phyloP scores from a whole-genome alignment of 2,329 filamentous ascomycete species.

The Zalaria sp. region DNA sequence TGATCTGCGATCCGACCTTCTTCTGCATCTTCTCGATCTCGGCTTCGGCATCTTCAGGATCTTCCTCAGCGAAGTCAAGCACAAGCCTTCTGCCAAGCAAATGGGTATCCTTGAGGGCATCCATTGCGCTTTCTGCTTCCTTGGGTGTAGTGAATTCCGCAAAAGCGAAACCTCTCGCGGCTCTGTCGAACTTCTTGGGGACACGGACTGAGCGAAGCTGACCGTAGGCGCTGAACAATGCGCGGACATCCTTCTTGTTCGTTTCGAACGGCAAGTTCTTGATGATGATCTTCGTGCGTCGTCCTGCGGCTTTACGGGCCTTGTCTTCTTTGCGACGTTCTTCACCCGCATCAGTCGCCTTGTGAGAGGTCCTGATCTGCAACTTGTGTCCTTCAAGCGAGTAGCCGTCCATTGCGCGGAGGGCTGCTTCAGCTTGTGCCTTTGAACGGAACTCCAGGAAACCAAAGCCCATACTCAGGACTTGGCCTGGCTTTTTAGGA shows the following conservation, averaged over 20 bases:
- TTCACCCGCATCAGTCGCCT: conserved; percentile 73
- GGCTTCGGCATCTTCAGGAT: conserved; percentile 82
- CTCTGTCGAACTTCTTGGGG: conserved; percentile 85
- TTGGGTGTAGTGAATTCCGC: conserved; percentile 85
- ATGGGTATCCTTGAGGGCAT: conserved; percentile 84
- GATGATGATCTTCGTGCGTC: conserved; percentile 85
- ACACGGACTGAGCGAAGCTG: conserved; percentile 84
- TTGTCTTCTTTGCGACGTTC: conserved; percentile 71
- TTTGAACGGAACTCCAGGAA: conserved; percentile 81
- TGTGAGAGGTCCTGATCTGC: conserved; percentile 74
- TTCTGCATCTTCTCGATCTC: conserved; percentile 95
- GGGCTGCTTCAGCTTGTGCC: conserved; percentile 62
- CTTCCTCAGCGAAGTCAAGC: conserved; percentile 79
- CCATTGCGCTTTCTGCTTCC: conserved; percentile 83
- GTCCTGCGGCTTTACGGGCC: conserved; percentile 62
- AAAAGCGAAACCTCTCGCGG: conserved; percentile 87
- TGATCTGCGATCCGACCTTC: conserved; percentile 81
- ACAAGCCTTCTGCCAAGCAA: conserved; percentile 79
- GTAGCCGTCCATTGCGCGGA: conserved; percentile 76
- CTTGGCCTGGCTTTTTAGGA: conserved; percentile 75
- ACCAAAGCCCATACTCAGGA: conserved; percentile 93
- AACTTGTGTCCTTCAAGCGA: conserved; percentile 79
- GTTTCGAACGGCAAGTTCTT: conserved; percentile 97
- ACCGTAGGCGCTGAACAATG: conserved; percentile 78
- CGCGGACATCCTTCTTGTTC: conserved; percentile 78